A percentile compares a stretch with the other conserved stretches of the same genome.
phyloP scores from a whole-genome alignment of 768 basidiomycete species.

The Suillus cothurnatus region DNA sequence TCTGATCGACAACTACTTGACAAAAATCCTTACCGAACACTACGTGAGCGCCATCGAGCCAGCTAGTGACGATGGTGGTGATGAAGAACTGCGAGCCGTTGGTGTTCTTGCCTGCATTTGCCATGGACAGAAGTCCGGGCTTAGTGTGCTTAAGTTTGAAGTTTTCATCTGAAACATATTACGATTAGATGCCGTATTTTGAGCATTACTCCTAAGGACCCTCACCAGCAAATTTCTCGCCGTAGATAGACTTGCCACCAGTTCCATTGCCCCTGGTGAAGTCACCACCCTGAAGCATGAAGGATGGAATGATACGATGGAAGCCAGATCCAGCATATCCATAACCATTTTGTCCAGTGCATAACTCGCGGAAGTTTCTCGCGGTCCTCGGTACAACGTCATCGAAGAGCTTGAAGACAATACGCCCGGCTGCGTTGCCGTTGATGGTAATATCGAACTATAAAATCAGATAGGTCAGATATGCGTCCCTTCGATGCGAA shows the following conservation, averaged over 20 bases:
- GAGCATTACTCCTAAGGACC: constrained; percentile 11
- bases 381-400: constrained; percentile 74
- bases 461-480: constrained; percentile 13
- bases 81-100: constrained; percentile 94
- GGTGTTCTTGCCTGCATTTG: constrained; percentile 80
- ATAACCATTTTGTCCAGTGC: constrained; percentile 71
- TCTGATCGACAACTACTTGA: neutral
- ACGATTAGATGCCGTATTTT: constrained; percentile 16
- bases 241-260: constrained; percentile 82
- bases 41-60: constrained; percentile 85
- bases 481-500: neutral
- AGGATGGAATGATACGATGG: constrained; percentile 83
- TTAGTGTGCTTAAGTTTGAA: constrained; percentile 75
- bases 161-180: constrained; percentile 73
- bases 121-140: constrained; percentile 72
- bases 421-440: constrained; percentile 46
- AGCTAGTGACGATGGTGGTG: constrained; percentile 74
- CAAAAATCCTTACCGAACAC: constrained; percentile 66
- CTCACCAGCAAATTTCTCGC: constrained; percentile 64
- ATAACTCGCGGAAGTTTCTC: constrained; percentile 87
- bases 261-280: constrained; percentile 73
- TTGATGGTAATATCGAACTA: constrained; percentile 71
- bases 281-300: constrained; percentile 93
- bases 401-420: constrained; percentile 88
- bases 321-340: constrained; percentile 71